Percentiles rank a stretch among this genome's conserved stretches.
Conservation (phyloP, 163 green algal species). For the Scenedesmus sp. region DNA sequence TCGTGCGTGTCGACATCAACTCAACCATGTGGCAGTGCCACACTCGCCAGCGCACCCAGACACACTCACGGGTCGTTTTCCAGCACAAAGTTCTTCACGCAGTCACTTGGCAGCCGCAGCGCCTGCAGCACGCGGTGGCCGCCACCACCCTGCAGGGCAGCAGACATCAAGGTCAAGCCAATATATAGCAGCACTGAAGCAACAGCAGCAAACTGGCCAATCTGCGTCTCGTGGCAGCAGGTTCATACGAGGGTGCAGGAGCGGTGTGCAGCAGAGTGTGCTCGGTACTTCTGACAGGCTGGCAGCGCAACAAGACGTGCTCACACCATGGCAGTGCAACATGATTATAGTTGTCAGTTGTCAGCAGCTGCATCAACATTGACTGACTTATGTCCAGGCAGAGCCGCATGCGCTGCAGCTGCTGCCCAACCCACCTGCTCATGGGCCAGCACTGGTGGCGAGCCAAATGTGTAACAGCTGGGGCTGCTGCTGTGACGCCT, state of each 20-base stretch:
- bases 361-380: not conserved
- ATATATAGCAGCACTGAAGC: not conserved
- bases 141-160: constrained; percentile 50
- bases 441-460: constrained; percentile 62
- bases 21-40: too few relatives aligned
- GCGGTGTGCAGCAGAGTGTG: not conserved
- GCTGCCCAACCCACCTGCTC: not conserved
- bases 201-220: not conserved
- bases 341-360: not conserved
- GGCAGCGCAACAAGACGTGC: not conserved
- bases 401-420: too few relatives aligned
- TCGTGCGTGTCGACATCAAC: too few relatives aligned
- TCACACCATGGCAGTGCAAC: not conserved
- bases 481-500: not conserved
- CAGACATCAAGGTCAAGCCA: not conserved
- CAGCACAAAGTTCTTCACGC: constrained; percentile 75
- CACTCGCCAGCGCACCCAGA: not conserved
- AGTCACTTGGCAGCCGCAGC: constrained; percentile 23
- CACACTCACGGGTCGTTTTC: constrained; percentile 73
- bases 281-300: not conserved
- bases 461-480: constrained; percentile 63
- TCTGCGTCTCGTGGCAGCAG: not conserved
- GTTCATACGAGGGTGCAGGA: not conserved
- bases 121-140: constrained; percentile 36
- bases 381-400: too few relatives aligned